These are phyloP conservation scores for Aeschynomene evenia DNA, from an alignment of 306 rosid genomes.

Conservation along the genomic window DNA sequence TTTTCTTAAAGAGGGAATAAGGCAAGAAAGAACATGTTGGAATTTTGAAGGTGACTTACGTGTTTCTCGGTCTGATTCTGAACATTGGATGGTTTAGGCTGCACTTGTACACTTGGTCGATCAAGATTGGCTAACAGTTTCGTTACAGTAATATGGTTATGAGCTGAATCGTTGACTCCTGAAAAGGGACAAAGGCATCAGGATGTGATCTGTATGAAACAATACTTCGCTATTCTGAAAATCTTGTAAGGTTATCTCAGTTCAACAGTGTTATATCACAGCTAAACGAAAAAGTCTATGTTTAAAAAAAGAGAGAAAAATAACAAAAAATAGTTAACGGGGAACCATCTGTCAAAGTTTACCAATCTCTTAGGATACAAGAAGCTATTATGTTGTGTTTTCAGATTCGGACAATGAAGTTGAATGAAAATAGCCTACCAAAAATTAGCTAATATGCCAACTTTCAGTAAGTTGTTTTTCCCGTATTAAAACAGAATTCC, in stretches of 20 bases:
- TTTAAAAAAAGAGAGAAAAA: neutral
- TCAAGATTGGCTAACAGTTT: slow-evolving; percentile 35
- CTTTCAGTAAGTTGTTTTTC: neutral
- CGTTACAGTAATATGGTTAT: slow-evolving; percentile 17
- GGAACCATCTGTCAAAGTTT: slow-evolving; percentile 4
- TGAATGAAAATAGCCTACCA: neutral
- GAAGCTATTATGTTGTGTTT: neutral
- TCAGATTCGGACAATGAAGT: neutral
- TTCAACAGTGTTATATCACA: slow-evolving; percentile 15
- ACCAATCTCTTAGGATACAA: neutral
- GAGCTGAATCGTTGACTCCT: slow-evolving; percentile 44
- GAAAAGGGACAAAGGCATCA: slow-evolving; percentile 34
- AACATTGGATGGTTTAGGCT: slow-evolving; percentile 40
- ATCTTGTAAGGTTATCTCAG: slow-evolving; percentile 14
- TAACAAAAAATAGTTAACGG: neutral
- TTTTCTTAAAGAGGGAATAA: neutral
- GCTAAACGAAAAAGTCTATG: neutral
- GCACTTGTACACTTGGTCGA: slow-evolving; percentile 37
- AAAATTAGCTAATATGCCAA: neutral
- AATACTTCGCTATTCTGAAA: slow-evolving; percentile 16
- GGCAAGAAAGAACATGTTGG: slow-evolving; percentile 3
- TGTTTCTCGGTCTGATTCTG: slow-evolving; percentile 36
- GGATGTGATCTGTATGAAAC: neutral
- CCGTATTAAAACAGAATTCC: slow-evolving; percentile 2
- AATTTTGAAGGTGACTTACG: slow-evolving; percentile 42